Conservation (phyloP, 495 filamentous ascomycete genomes). For the Haplographium delicatum region DNA sequence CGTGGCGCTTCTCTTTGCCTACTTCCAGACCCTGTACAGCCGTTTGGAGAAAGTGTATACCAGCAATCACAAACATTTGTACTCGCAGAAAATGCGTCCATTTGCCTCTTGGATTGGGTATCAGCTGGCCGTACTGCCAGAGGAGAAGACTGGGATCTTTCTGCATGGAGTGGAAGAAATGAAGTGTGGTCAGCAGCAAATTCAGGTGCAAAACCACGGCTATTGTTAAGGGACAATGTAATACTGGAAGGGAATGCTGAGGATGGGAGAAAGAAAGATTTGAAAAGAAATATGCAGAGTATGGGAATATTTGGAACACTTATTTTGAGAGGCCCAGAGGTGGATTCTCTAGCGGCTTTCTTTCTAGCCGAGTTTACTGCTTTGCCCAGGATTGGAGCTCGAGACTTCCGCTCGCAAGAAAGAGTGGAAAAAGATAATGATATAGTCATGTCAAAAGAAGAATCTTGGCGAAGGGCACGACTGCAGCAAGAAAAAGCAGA, state of each 20-base stretch:
- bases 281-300: slow-evolving; percentile 56
- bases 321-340: slow-evolving; percentile 70
- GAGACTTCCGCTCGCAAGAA: slow-evolving; percentile 61
- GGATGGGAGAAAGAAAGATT: slow-evolving; percentile 29
- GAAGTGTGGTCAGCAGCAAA: slow-evolving; percentile 62
- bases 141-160: slow-evolving; percentile 86
- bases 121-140: slow-evolving; percentile 77
- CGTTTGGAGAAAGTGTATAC: slow-evolving; percentile 74
- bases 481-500: slow-evolving; percentile 49
- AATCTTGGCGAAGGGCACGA: slow-evolving; percentile 39
- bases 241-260: slow-evolving; percentile 54
- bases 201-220: slow-evolving; percentile 30
- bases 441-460: slow-evolving; percentile 29
- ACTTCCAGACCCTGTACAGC: slow-evolving; percentile 91
- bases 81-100: slow-evolving; percentile 50
- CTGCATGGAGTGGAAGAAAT: slow-evolving; percentile 72
- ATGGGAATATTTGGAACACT: slow-evolving; percentile 75
- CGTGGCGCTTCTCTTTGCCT: slow-evolving; percentile 69
- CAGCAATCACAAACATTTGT: slow-evolving; percentile 75
- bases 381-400: slow-evolving; percentile 77
- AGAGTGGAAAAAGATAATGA: slow-evolving; percentile 32
- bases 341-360: slow-evolving; percentile 58
- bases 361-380: slow-evolving; percentile 69
- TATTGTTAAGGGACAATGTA: slow-evolving; percentile 78
- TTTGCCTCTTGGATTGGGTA: slow-evolving; percentile 91